Percentiles rank a stretch among this genome's conserved stretches.
These are phyloP conservation scores for Pholiota adiposa DNA, from an alignment of 1,284 basidiomycete genomes.

Conservation along the genomic window DNA sequence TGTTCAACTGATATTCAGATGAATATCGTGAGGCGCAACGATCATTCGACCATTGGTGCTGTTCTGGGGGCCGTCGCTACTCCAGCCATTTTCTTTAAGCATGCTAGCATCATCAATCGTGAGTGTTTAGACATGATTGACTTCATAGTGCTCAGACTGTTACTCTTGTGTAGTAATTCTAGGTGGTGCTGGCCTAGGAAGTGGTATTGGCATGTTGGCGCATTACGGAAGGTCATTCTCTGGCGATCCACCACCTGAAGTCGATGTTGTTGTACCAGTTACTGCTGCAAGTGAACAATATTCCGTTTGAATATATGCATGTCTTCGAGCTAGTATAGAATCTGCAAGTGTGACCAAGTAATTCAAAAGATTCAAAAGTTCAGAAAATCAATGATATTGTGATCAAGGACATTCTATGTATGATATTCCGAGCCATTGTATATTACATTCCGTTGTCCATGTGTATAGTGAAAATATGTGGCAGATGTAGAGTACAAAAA, in stretches of 20 bases:
- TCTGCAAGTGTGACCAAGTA: too few species aligned
- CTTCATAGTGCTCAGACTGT: conserved; percentile 4
- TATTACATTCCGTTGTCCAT: too few species aligned
- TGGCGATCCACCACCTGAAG: conserved; percentile 52
- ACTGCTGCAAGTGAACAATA: conserved; percentile 2
- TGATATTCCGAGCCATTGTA: too few species aligned
- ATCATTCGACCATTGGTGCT: conserved; percentile 72
- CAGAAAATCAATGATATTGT: too few species aligned
- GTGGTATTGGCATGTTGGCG: conserved; percentile 56
- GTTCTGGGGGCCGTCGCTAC: conserved; percentile 63
- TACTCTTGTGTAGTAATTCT: conserved; percentile 54
- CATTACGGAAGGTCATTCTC: conserved; percentile 55
- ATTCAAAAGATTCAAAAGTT: too few species aligned
- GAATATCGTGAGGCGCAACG: conserved; percentile 59
- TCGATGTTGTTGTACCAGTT: conserved; percentile 28
- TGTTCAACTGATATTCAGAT: conserved; percentile 46
- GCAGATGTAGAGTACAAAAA: too few species aligned
- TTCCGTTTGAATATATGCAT: not conserved
- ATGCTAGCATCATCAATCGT: conserved; percentile 60
- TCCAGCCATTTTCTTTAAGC: conserved; percentile 72
- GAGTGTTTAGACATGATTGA: conserved; percentile 27
- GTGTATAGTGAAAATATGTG: too few species aligned
- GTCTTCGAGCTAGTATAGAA: not conserved
- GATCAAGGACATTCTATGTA: too few species aligned
- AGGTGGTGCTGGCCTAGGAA: conserved; percentile 72